Evolutionary conservation across 2,329 filamentous ascomycete genomes (phyloP).

Genomic region (Ascochyta rabiei): DNA sequence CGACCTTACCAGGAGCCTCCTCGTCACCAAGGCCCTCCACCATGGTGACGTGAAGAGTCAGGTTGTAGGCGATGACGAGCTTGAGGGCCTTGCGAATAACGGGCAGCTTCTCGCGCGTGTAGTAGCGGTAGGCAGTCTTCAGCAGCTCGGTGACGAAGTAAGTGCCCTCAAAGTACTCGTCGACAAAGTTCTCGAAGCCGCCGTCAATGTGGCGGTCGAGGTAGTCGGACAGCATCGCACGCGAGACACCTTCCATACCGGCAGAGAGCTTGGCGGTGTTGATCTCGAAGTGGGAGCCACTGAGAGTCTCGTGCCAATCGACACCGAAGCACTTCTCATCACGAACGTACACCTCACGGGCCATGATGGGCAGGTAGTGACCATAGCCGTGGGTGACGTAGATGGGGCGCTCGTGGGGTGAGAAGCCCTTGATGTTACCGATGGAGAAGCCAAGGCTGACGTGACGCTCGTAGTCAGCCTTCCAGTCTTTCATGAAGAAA

Average conservation of each 20-base stretch:
- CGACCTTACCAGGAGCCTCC: slow-evolving; percentile 82
- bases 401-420: slow-evolving; percentile 66
- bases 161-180: slow-evolving; percentile 95
- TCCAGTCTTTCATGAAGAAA: slow-evolving; percentile 99
- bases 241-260: slow-evolving; percentile 84
- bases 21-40: slow-evolving; percentile 88
- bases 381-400: slow-evolving; percentile 98
- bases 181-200: slow-evolving; percentile 89
- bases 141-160: slow-evolving; percentile 94
- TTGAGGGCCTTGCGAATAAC: slow-evolving; percentile 96
- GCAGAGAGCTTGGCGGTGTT: slow-evolving; percentile 89
- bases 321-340: slow-evolving; percentile 92
- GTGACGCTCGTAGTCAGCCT: slow-evolving; percentile 93
- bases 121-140: slow-evolving; percentile 94
- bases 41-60: slow-evolving; percentile 93
- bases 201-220: slow-evolving; percentile 93
- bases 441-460: slow-evolving; percentile 85
- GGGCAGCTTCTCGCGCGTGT: slow-evolving; percentile 82
- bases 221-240: slow-evolving; percentile 83
- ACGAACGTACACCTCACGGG: slow-evolving; percentile 88
- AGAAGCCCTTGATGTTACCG: slow-evolving; percentile 90
- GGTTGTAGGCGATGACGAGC: slow-evolving; percentile 92
- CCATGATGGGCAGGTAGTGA: slow-evolving; percentile 88
- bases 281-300: slow-evolving; percentile 81
- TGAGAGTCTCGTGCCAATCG: slow-evolving; percentile 87